Base-by-base conservation (phyloP, 2,329 filamentous ascomycete genomes). In the Curvularia hawaiiensis region DNA sequence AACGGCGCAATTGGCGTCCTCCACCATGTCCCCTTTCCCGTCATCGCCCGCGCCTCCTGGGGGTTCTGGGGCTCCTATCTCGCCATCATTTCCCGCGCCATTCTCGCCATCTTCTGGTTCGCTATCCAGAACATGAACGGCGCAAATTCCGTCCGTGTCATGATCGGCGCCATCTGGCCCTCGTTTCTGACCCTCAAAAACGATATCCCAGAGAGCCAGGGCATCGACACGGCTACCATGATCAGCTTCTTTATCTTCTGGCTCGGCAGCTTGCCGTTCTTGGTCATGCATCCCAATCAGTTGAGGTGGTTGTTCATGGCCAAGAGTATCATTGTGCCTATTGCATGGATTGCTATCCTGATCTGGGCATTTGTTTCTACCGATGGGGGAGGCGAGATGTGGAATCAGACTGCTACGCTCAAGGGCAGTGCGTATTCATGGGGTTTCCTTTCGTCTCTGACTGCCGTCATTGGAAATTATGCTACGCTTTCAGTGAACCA, bases 91-190 rank as follows among this genome's bases (percentile, higher is more conserved):
- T 83, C 80, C 0, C 78, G 83, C 11, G 78, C 79, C 39, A 81
- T 85, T 54, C 79, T 85, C 3, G 83, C 83, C 5, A 69, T 85
- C 18, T 85, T 86, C 72, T 86, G 84, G 88, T 85, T 89, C 52
- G 85, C 86, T 0, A 88, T 90, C 46, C 86, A 89, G 63, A 85
- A 84, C 40, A 85, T 85, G 58, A 88, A 87, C 61, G 87, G 87
- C 0, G 85, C 83, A 0, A 83, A 84, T 55, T 78, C 79, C 0
- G 77, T 84, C 9, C 75, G 76, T 4, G 80, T 82, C 43, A 83
- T 84, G 74, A 65, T 85, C 14, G 79, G 79, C 8, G 83, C 83
- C 1, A 85, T 86, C 61, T 87, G 84, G 82, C 85, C 85, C 0
- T 82, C 79, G 10, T 88, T 85, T 62, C 71, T 79, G 1, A 76